Base-by-base conservation (phyloP, 495 filamentous ascomycete species). In the Chaetomidium leptoderma region DNA sequence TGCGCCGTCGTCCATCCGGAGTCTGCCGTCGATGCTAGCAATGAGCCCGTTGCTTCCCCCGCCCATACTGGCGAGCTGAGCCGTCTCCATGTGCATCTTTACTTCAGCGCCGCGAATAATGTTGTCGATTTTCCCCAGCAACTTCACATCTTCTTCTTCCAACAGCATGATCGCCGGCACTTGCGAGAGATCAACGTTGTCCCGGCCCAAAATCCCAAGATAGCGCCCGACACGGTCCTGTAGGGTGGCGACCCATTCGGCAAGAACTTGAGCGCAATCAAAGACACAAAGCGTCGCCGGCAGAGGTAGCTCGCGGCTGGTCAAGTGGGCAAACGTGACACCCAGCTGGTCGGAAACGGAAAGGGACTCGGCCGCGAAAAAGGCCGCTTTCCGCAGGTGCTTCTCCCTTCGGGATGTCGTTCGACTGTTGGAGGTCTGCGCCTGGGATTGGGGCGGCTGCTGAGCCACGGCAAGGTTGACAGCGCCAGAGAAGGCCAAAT, bases 241-340 rank as follows among this genome's bases (percentile, higher is more conserved):
- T 10, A 98, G 86, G 0, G 92, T 96, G 14, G 88, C 88, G 40
- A 95, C 83, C 93, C 93, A 98, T 71, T 98, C 93, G 1, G 93
- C 92, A 24, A 98, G 84, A 0, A 98, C 91, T 66, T 96, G 91
- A n/a, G 91, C 88, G 64, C 93, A 97, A 65, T 98, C 93, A 68
- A 96, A 95, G 13, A 87, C 83, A 70, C 92, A 97, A 81, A 98
- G 86, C 7, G 89, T 90, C 14, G 91, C 92, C 62, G 95, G 91
- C 26, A 97, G 77, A 2, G 93, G 92, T n/a, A 98, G 78, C 65
- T 97, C 93, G 29, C 91, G 83, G 30, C 87, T 91, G 2, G 86
- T 87, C 57, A 90, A 85, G 59, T 95, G 87, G 6, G 90, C 88
- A 68, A 91, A 96, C 0, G 90, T 92, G 29, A 91, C 85, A 6